phyloP scores from a whole-genome alignment of 345 rosid genomes.

The Geranium rotundifolium region DNA sequence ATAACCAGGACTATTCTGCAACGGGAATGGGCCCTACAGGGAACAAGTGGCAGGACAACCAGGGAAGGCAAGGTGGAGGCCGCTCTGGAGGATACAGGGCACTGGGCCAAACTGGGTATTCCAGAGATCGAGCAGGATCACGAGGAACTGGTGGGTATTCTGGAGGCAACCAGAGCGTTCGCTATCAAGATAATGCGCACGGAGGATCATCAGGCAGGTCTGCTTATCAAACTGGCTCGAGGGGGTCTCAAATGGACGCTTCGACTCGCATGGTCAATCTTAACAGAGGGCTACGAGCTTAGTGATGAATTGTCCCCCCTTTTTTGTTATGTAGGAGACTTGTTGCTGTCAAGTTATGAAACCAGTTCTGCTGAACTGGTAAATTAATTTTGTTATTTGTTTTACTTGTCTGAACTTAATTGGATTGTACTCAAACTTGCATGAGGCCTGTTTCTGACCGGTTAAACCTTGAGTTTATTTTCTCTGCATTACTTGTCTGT shows the following conservation, averaged over 20 bases:
- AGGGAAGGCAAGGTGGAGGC: slow-evolving; percentile 50
- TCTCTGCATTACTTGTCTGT: too few relatives aligned
- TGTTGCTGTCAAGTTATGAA: too few relatives aligned
- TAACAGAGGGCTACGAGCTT: slow-evolving; percentile 39
- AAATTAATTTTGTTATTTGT: too few relatives aligned
- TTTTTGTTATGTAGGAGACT: too few relatives aligned
- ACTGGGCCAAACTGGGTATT: slow-evolving; percentile 32
- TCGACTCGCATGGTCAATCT: slow-evolving; percentile 67
- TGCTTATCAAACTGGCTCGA: slow-evolving; percentile 12
- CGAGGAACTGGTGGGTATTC: slow-evolving; percentile 45
- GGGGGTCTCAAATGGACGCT: slow-evolving; percentile 47
- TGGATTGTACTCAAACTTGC: too few relatives aligned
- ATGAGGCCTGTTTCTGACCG: too few relatives aligned
- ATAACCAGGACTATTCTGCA: slow-evolving; percentile 42
- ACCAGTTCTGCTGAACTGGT: too few relatives aligned
- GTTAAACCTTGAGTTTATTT: too few relatives aligned
- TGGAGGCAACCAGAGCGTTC: slow-evolving; percentile 14
- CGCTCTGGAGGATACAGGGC: slow-evolving; percentile 35
- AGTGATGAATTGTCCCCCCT: background rate
- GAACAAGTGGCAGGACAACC: slow-evolving; percentile 56
- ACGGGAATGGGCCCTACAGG: slow-evolving; percentile 27
- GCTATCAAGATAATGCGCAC: slow-evolving; percentile 17
- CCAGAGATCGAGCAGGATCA: slow-evolving; percentile 34
- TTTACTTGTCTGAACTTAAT: too few relatives aligned
- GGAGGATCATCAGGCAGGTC: slow-evolving; percentile 17